Evolutionary conservation across 2,329 filamentous ascomycete species (phyloP).

Genomic region (Paecilomyces sp.): DNA sequence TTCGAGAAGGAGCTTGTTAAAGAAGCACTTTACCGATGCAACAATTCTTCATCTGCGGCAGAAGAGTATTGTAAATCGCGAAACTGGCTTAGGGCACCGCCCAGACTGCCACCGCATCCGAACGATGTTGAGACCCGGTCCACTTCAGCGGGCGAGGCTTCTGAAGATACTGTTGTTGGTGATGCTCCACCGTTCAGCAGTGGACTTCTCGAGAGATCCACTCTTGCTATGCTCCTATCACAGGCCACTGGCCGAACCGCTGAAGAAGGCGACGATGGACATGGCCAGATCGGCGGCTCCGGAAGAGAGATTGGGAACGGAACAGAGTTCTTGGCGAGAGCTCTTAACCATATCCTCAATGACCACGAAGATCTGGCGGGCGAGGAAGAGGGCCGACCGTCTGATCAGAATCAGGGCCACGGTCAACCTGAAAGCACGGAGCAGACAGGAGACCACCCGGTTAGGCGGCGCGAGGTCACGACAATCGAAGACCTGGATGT

Average conservation of each 20-base stretch:
- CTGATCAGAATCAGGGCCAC: slow-evolving; percentile 13
- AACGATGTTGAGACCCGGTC: slow-evolving; percentile 42
- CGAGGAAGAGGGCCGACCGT: slow-evolving; percentile 16
- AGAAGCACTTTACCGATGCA: slow-evolving; percentile 78
- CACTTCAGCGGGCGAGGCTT: slow-evolving; percentile 18
- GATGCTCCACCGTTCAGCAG: slow-evolving; percentile 19
- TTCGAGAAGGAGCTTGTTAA: slow-evolving; percentile 57
- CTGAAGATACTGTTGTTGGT: slow-evolving; percentile 19
- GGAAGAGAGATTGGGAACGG: slow-evolving; percentile 25
- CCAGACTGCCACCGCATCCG: slow-evolving; percentile 60
- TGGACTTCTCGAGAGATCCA: slow-evolving; percentile 20
- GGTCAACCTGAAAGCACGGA: slow-evolving; percentile 14
- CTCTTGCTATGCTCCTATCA: slow-evolving; percentile 27
- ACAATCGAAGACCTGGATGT: slow-evolving; percentile 75
- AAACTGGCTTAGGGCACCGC: slow-evolving; percentile 48
- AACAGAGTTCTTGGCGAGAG: slow-evolving; percentile 34
- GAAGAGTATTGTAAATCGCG: slow-evolving; percentile 70
- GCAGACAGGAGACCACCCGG: slow-evolving; percentile 12
- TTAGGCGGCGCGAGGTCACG: slow-evolving; percentile 24
- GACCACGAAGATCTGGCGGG: slow-evolving; percentile 19
- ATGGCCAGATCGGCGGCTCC: slow-evolving; percentile 13
- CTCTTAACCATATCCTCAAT: slow-evolving; percentile 34
- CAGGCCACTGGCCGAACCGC: slow-evolving; percentile 19
- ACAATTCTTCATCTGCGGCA: slow-evolving; percentile 55
- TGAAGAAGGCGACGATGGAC: slow-evolving; percentile 16